phyloP scores from a whole-genome alignment of 2,329 filamentous ascomycete genomes.

The Botryotinia narcissicola region DNA sequence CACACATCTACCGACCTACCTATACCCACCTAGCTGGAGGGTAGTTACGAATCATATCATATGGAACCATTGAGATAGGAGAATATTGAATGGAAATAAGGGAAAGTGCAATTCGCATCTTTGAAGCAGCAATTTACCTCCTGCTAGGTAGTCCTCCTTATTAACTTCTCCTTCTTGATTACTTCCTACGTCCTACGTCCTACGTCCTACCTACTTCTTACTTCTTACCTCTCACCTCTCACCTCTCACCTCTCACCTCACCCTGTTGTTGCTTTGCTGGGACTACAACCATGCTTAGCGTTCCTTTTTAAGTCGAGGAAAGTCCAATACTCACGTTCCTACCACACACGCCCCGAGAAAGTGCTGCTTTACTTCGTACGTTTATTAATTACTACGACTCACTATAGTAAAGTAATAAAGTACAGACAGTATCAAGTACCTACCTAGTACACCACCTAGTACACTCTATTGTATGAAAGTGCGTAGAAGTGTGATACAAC shows the following conservation, averaged over 20 bases:
- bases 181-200: no score
- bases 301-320: background rate
- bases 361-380: background rate
- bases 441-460: background rate
- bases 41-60: background rate
- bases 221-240: background rate
- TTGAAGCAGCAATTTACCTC: background rate
- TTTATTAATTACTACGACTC: background rate
- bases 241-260: background rate
- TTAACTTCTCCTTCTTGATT: background rate
- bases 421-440: background rate
- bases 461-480: constrained; percentile 2
- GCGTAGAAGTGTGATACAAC: background rate
- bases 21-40: background rate
- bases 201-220: no score
- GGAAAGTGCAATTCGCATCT: background rate
- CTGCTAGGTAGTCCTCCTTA: background rate
- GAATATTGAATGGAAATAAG: background rate
- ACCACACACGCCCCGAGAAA: background rate
- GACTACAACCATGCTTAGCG: constrained; percentile 3
- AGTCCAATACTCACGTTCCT: background rate
- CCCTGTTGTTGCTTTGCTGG: background rate
- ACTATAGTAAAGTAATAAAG: background rate
- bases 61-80: background rate
- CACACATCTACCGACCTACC: background rate